These are phyloP conservation scores for Albifimbria verrucaria DNA, from an alignment of 2,329 filamentous ascomycete species.

Conservation along the genomic window DNA sequence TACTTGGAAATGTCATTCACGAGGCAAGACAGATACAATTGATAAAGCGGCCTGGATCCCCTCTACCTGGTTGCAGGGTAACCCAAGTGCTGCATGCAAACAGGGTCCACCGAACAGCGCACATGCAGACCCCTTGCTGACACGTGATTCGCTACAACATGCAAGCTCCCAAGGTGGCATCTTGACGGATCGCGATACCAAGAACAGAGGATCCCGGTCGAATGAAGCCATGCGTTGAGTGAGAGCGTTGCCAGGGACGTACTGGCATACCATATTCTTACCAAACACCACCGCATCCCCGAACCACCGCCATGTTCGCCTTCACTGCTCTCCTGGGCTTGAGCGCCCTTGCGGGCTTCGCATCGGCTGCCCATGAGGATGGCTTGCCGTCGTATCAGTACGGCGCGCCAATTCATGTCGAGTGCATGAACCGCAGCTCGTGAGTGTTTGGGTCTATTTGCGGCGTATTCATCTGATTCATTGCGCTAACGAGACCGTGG, in stretches of 20 bases:
- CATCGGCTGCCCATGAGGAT: constrained; percentile 32
- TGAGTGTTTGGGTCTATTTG: constrained; percentile 48
- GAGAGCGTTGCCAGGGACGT: constrained; percentile 2
- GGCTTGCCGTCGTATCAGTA: constrained; percentile 61
- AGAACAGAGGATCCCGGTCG: neutral
- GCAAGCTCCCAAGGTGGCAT: too few species aligned
- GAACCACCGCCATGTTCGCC: constrained; percentile 2
- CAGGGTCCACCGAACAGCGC: neutral
- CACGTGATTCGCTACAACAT: too few species aligned
- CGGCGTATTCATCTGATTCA: neutral
- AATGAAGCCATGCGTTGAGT: constrained; percentile 2
- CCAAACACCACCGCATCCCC: neutral
- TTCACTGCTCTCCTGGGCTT: constrained; percentile 8
- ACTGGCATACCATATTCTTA: constrained; percentile 4
- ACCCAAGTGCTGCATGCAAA: too few species aligned
- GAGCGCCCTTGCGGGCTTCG: constrained; percentile 21
- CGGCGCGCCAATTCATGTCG: constrained; percentile 64
- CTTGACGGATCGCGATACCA: too few species aligned
- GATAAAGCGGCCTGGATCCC: too few species aligned
- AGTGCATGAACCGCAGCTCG: constrained; percentile 73
- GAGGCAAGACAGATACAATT: too few species aligned
- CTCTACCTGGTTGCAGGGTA: too few species aligned
- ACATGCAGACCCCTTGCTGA: neutral
- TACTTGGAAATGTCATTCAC: too few species aligned
- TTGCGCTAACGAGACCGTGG: neutral